Base-by-base conservation (phyloP, 2,329 filamentous ascomycete species). In the Dendrostoma leiphaemia region DNA sequence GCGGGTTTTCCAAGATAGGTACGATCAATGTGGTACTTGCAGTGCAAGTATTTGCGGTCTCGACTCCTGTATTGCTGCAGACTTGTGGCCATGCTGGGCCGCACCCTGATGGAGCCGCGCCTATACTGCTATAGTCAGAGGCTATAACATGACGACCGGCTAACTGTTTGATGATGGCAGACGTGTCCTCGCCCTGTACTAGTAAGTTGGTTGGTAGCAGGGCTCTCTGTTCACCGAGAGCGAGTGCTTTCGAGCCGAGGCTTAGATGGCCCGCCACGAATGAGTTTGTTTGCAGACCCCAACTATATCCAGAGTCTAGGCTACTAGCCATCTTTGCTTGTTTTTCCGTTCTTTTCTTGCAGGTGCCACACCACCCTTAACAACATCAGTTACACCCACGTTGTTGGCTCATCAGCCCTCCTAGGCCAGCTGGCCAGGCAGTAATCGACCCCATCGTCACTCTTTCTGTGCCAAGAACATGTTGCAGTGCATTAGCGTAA, bases 1-100 rank as follows among this genome's bases (percentile, higher is more conserved):
- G 52, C 55, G 55, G 51, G 46, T 49, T 48, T 45, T 52, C 55
- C 47, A 51, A n/a, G n/a, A n/a, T n/a, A n/a, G n/a, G n/a, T n/a
- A n/a, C n/a, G n/a, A n/a, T n/a, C n/a, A n/a, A n/a, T 37, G 46
- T 32, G 48, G 51, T 54, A 55, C 55, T 37, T 51, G 47, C 10
- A 37, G 34, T 26, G 17, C 35, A 57, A 48, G 55, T 57, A 31
- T 31, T 15, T 41, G 49, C 49, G 41, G 49, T 44, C 31, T 35
- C n/a, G 49, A 40, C 34, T 21, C 31, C 40, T 26, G 34, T 51
- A 55, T 51, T 57, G 31, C 47, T 55, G 47, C 52, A 54, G 55
- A 57, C 51, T 24, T 44, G 49, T 23, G 19, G 15, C 37, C 38
- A n/a, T 28, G 1, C 47, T 23, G 12, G 37, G 35, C 17, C 28